These are phyloP conservation scores for Trypanosoma conorhini DNA, from an alignment of 208 protist species.

Conservation along the genomic window DNA sequence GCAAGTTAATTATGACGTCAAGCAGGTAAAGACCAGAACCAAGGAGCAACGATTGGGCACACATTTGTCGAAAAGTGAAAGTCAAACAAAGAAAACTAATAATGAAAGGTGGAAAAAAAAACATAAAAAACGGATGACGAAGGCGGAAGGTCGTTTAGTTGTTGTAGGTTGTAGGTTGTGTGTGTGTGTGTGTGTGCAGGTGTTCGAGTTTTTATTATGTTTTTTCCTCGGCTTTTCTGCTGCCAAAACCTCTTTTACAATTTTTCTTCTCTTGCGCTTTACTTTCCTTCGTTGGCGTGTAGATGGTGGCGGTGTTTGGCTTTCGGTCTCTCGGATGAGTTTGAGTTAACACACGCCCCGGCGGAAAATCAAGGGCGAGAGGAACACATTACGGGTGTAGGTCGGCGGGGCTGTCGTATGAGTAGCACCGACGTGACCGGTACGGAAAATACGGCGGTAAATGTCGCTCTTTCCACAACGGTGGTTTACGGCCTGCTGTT, in stretches of 20 bases:
- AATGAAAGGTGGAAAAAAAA: too few species aligned
- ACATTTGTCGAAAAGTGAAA: slow-evolving; percentile 1
- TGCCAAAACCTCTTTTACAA: too few species aligned
- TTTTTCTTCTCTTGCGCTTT: too few species aligned
- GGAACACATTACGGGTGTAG: not conserved
- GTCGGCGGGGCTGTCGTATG: not conserved
- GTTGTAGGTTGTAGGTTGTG: too few species aligned
- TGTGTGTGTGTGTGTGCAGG: too few species aligned
- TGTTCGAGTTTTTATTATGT: too few species aligned
- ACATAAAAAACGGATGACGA: too few species aligned
- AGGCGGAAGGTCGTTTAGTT: too few species aligned
- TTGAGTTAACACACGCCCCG: not conserved
- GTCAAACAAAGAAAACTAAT: slow-evolving; percentile 11
- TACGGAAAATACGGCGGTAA: slow-evolving; percentile 13
- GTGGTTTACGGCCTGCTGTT: slow-evolving; percentile 49
- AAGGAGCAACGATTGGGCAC: not conserved
- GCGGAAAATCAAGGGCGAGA: not conserved
- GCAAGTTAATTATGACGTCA: slow-evolving; percentile 38
- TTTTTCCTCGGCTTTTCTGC: too few species aligned
- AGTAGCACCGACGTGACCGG: not conserved
- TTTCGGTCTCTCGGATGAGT: too few species aligned
- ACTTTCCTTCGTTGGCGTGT: too few species aligned
- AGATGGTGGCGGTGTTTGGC: too few species aligned
- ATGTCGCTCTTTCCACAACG: slow-evolving; percentile 54
- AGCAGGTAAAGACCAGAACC: slow-evolving; percentile 1